phyloP scores from a whole-genome alignment of 148 eudicot species.

The Rhododendron kiyosumense region DNA sequence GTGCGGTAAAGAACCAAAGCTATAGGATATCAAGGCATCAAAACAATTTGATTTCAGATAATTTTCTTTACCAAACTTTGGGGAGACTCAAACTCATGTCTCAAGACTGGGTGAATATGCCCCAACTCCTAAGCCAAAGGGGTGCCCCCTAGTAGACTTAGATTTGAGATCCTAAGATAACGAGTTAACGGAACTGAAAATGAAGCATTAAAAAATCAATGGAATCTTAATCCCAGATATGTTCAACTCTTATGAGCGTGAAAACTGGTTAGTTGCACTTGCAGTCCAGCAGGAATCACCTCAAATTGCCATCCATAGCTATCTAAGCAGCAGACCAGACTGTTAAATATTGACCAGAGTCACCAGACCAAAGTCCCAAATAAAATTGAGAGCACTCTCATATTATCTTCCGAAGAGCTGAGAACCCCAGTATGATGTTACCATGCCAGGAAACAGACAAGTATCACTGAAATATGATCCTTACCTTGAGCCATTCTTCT shows the following conservation, averaged over 20 bases:
- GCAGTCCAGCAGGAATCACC: background rate
- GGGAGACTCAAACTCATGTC: background rate
- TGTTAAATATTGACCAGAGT: background rate
- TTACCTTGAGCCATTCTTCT: constrained; percentile 92
- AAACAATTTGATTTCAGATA: background rate
- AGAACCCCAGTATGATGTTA: background rate
- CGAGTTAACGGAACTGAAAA: background rate
- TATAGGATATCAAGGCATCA: background rate
- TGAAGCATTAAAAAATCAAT: background rate
- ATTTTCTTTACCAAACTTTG: background rate
- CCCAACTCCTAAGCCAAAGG: background rate
- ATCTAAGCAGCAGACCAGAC: constrained; percentile 2
- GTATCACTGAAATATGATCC: constrained; percentile 13
- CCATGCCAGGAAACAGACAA: background rate
- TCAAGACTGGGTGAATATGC: background rate
- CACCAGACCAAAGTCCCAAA: background rate
- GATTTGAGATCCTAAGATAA: background rate
- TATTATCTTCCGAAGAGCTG: background rate
- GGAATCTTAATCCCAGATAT: background rate
- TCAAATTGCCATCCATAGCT: background rate
- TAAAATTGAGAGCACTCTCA: background rate
- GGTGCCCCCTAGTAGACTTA: background rate
- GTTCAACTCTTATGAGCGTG: background rate
- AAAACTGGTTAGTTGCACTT: background rate
- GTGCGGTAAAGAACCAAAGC: background rate